Evolutionary conservation across 202 grass and related monocot species (phyloP).

Genomic region (Schoenoplectus triqueter): DNA sequence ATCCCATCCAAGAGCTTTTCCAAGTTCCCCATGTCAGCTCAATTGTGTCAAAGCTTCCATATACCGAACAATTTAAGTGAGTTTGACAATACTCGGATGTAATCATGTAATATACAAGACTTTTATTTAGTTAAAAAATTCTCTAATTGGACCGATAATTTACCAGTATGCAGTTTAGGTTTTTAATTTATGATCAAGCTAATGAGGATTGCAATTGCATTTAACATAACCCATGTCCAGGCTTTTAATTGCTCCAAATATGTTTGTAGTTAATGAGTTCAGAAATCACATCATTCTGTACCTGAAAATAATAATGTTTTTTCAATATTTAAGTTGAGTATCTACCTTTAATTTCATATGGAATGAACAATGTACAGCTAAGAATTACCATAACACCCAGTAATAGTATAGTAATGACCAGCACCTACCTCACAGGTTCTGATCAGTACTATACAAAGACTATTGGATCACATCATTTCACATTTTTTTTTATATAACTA

Average conservation of each 20-base stretch:
- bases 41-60: conserved; percentile 54
- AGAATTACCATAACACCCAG: background rate
- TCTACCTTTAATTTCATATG: background rate
- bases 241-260: background rate
- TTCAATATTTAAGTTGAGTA: background rate
- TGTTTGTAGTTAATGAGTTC: background rate
- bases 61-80: conserved; percentile 70
- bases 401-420: conserved; percentile 2
- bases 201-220: background rate
- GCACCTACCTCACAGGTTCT: background rate
- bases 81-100: conserved; percentile 3
- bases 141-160: background rate
- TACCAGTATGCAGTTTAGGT: conserved; percentile 2
- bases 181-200: background rate
- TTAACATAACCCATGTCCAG: background rate
- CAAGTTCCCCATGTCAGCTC: conserved; percentile 46
- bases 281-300: background rate
- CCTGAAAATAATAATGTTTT: background rate
- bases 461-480: background rate
- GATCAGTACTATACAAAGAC: background rate
- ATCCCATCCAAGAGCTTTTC: conserved; percentile 45
- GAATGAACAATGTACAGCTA: background rate
- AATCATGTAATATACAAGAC: background rate
- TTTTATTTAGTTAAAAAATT: background rate
- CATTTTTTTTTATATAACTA: background rate